Conservation (phyloP, 2,329 filamentous ascomycete species). For the Nectriaceae sp. region DNA sequence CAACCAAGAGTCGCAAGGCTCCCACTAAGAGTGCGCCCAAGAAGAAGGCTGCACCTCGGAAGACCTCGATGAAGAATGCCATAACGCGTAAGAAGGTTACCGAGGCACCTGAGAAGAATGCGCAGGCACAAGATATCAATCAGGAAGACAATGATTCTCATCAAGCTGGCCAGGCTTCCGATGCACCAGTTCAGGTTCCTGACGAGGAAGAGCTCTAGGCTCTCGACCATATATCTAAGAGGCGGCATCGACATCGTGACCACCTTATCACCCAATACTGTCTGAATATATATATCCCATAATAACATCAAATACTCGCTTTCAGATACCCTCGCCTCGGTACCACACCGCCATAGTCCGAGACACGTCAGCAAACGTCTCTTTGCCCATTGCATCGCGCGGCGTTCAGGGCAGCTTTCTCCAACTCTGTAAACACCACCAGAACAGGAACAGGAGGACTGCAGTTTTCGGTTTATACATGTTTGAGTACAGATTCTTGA, state of each 20-base stretch:
- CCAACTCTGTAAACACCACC: not conserved
- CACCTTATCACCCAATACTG: not conserved
- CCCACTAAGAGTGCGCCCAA: slow-evolving; percentile 6
- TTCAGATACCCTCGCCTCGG: slow-evolving; percentile 23
- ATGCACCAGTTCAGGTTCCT: slow-evolving; percentile 18
- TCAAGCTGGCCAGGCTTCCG: too few relatives aligned
- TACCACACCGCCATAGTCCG: not conserved
- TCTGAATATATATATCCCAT: too few relatives aligned
- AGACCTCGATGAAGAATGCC: not conserved
- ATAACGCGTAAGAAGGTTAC: not conserved
- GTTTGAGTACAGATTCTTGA: not conserved
- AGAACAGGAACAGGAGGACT: not conserved
- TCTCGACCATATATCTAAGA: not conserved
- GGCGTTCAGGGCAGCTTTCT: not conserved
- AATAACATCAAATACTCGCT: slow-evolving; percentile 18
- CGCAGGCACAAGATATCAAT: not conserved
- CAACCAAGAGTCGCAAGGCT: slow-evolving; percentile 3
- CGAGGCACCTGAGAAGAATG: slow-evolving; percentile 3
- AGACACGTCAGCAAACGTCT: slow-evolving; percentile 8
- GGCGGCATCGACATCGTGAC: not conserved
- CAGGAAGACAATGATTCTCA: too few relatives aligned
- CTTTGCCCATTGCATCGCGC: slow-evolving; percentile 12
- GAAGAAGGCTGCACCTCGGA: slow-evolving; percentile 9
- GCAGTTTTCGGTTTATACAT: not conserved
- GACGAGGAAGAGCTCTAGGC: slow-evolving; percentile 21